A percentile compares a stretch with the other conserved stretches of the same genome.
These are phyloP conservation scores for Brasenia schreberi DNA, from an alignment of 164 flowering plant species.

Conservation along the genomic window DNA sequence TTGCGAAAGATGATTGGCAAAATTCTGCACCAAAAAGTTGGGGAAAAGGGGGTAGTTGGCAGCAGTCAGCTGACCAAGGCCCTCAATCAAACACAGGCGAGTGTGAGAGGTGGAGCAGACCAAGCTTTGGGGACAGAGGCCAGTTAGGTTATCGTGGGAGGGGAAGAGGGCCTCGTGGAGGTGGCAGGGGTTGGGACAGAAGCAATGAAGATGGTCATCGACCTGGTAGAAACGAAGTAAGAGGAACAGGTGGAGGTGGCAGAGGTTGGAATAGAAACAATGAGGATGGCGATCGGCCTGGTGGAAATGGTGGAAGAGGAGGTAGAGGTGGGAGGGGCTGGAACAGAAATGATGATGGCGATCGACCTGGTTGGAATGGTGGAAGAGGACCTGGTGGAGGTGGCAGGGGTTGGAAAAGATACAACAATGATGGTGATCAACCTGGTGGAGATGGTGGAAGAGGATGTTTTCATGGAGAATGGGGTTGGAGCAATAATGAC, in stretches of 20 bases:
- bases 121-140: conserved; percentile 11
- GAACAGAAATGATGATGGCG: background rate
- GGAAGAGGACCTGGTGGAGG: conserved; percentile 7
- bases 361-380: background rate
- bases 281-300: background rate
- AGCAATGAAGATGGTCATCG: background rate
- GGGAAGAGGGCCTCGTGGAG: background rate
- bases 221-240: background rate
- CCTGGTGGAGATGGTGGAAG: conserved; percentile 4
- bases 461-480: conserved; percentile 5
- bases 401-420: background rate
- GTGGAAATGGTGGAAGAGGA: background rate
- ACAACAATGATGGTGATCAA: background rate
- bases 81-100: conserved; percentile 10
- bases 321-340: background rate
- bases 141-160: background rate
- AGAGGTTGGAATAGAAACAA: background rate
- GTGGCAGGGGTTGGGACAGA: background rate
- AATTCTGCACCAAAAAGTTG: conserved; percentile 14
- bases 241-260: conserved; percentile 5
- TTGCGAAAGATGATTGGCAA: conserved; percentile 8
- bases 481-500: conserved; percentile 4
- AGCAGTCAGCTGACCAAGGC: conserved; percentile 22
- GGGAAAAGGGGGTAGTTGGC: conserved; percentile 28
- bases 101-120: conserved; percentile 16